Evolutionary conservation across 2,329 filamentous ascomycete genomes (phyloP).

Genomic region (Cladosporium phlei): DNA sequence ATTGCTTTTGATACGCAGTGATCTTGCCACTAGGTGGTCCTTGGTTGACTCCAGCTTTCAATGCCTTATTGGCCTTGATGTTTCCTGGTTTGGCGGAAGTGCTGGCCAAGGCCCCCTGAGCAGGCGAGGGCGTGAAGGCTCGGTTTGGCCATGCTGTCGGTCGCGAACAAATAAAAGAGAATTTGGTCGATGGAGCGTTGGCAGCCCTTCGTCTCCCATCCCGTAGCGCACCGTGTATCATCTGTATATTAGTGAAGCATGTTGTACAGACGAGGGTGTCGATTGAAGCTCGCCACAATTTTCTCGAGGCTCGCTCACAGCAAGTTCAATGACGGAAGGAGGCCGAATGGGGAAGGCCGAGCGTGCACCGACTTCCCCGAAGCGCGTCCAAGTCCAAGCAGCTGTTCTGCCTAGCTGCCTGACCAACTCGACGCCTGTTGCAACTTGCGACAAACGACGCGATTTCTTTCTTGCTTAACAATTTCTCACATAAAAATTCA

Average conservation of each 20-base stretch:
- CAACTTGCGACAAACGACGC: too few species aligned
- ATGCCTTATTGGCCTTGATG: background rate
- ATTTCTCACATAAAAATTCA: too few species aligned
- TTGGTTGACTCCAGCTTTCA: background rate
- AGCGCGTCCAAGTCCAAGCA: too few species aligned
- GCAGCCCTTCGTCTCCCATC: slow-evolving; percentile 10
- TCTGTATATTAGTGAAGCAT: slow-evolving; percentile 1
- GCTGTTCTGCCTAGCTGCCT: too few species aligned
- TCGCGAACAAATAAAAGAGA: slow-evolving; percentile 11
- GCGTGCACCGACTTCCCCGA: too few species aligned
- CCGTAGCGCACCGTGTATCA: slow-evolving; percentile 12
- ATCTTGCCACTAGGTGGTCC: too few species aligned
- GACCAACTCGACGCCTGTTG: too few species aligned
- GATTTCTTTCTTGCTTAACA: too few species aligned
- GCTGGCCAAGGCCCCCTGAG: slow-evolving; percentile 9
- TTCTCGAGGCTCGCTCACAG: background rate
- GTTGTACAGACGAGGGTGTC: background rate
- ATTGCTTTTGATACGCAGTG: background rate
- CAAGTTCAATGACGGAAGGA: background rate
- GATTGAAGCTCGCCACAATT: slow-evolving; percentile 2
- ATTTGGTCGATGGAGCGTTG: slow-evolving; percentile 7
- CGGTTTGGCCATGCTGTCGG: slow-evolving; percentile 7
- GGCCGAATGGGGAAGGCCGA: background rate
- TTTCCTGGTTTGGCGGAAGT: background rate
- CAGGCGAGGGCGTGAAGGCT: background rate